A percentile compares a stretch with the other conserved stretches of the same genome.
These are phyloP conservation scores for Camelina laxa DNA, from an alignment of 345 rosid species.

Conservation along the genomic window DNA sequence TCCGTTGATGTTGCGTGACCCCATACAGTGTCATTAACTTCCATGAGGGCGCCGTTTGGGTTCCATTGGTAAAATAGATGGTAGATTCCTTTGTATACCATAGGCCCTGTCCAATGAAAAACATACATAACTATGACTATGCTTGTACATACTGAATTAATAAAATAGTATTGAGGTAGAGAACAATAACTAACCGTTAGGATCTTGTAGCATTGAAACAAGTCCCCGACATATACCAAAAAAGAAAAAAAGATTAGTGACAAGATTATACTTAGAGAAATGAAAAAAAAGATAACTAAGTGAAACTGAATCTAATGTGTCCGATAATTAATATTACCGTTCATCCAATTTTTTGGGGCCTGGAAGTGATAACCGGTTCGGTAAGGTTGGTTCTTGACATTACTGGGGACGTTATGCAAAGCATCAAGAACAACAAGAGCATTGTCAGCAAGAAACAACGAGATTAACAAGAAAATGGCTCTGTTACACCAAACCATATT, in stretches of 20 bases:
- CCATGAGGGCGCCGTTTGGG: constrained; percentile 53
- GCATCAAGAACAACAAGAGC: constrained; percentile 30
- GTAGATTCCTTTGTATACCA: constrained; percentile 48
- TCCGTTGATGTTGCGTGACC: constrained; percentile 76
- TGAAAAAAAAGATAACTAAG: background rate
- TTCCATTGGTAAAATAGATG: constrained; percentile 51
- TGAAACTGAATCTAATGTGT: background rate
- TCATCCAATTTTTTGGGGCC: constrained; percentile 78
- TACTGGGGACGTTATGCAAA: background rate
- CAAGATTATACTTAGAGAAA: background rate
- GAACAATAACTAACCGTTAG: constrained; percentile 7
- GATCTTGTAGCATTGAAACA: constrained; percentile 27
- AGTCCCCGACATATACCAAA: background rate
- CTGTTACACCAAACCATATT: constrained; percentile 26
- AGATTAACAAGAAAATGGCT: constrained; percentile 28
- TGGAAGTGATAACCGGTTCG: constrained; percentile 77
- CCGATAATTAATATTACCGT: constrained; percentile 47
- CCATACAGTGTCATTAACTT: constrained; percentile 69
- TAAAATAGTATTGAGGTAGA: background rate
- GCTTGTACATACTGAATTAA: background rate
- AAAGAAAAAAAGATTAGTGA: background rate
- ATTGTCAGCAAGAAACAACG: constrained; percentile 23
- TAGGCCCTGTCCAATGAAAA: constrained; percentile 33
- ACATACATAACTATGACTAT: background rate
- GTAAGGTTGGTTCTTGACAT: constrained; percentile 56